phyloP scores from a whole-genome alignment of 2,329 filamentous ascomycete genomes.

The Hypoxylon sp. region DNA sequence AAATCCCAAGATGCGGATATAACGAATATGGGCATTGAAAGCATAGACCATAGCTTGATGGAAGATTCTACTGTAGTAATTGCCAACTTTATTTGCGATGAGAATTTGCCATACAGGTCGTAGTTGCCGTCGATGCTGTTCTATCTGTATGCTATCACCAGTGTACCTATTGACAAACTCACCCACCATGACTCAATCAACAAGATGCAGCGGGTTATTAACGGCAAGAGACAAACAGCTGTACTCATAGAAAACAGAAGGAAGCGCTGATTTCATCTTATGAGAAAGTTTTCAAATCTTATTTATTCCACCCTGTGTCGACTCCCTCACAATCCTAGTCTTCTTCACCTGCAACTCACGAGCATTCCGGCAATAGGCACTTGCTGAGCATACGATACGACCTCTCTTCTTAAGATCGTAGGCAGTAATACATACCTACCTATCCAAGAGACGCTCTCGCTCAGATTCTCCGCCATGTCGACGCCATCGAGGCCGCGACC shows the following conservation, averaged over 20 bases:
- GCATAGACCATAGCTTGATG: not conserved
- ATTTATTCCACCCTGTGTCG: not conserved
- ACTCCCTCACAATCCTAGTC: not conserved
- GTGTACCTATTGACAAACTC: conserved; percentile 1
- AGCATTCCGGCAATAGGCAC: not conserved
- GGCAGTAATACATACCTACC: not conserved
- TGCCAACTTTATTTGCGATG: not conserved
- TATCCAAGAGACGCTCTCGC: not conserved
- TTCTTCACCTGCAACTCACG: not conserved
- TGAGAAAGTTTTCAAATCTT: not conserved
- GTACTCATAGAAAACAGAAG: not conserved
- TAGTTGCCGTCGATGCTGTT: not conserved
- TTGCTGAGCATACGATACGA: not conserved
- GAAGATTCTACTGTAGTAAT: not conserved
- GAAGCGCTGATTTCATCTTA: not conserved
- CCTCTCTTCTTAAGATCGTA: not conserved
- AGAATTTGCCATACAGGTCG: not conserved
- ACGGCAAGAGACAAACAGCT: conserved; percentile 2
- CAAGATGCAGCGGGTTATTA: not conserved
- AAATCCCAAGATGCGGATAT: not conserved
- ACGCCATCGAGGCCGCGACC: not conserved
- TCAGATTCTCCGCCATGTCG: not conserved
- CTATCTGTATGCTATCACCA: too few species aligned
- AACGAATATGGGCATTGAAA: not conserved
- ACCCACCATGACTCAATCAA: not conserved